These are phyloP conservation scores for Leccinum griseonigrum DNA, from an alignment of 1,284 basidiomycete species.

Conservation along the genomic window DNA sequence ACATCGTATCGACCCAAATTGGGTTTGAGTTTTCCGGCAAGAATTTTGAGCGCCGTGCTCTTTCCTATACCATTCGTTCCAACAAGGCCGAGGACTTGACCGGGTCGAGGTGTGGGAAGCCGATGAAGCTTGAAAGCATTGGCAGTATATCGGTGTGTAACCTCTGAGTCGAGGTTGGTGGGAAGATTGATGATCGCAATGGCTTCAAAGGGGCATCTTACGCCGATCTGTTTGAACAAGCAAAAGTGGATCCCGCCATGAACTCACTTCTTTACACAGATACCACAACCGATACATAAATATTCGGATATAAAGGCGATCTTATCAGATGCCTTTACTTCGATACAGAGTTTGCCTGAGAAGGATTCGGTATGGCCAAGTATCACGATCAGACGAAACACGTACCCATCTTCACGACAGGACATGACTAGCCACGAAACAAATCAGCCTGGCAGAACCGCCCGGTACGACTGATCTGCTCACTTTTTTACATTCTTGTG, in stretches of 20 bases:
- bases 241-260: slow-evolving; percentile 4
- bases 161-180: slow-evolving; percentile 90
- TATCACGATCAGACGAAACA: slow-evolving; percentile 14
- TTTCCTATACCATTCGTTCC: slow-evolving; percentile 99
- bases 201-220: not conserved
- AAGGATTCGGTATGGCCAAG: not conserved
- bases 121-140: slow-evolving; percentile 98
- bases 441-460: slow-evolving; percentile 8
- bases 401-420: slow-evolving; percentile 91
- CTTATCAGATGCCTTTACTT: slow-evolving; percentile 90
- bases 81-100: slow-evolving; percentile 93
- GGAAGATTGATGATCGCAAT: slow-evolving; percentile 40
- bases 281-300: slow-evolving; percentile 96
- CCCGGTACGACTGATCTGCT: slow-evolving; percentile 5
- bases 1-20: slow-evolving; percentile 90
- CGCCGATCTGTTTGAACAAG: slow-evolving; percentile 2
- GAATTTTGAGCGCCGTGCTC: slow-evolving; percentile 92
- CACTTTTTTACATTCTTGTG: slow-evolving; percentile 91
- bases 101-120: slow-evolving; percentile 90
- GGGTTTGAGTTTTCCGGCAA: slow-evolving; percentile 94
- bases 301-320: slow-evolving; percentile 85
- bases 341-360: slow-evolving; percentile 93
- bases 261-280: slow-evolving; percentile 68
- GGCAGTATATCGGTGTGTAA: slow-evolving; percentile 95
- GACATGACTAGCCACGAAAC: slow-evolving; percentile 71